phyloP scores from a whole-genome alignment of 305 asterid genomes.

The Rubia tinctorum region DNA sequence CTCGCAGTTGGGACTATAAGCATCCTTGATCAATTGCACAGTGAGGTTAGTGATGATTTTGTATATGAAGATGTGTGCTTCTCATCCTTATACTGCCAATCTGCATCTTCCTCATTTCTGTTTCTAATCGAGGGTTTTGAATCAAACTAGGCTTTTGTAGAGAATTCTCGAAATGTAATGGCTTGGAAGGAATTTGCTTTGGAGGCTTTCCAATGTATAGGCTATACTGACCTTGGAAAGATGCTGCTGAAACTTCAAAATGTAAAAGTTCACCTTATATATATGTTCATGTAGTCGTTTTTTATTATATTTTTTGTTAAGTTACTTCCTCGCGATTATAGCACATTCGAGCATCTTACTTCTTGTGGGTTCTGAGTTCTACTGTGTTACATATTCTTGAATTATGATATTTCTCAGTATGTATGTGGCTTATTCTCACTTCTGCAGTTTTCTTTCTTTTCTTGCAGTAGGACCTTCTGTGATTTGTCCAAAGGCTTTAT shows the following conservation, averaged over 20 bases:
- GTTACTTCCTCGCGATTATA: neutral
- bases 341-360: neutral
- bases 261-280: conserved; percentile 44
- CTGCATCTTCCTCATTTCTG: conserved; percentile 18
- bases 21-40: conserved; percentile 76
- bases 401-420: neutral
- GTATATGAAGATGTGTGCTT: conserved; percentile 13
- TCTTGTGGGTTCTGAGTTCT: neutral
- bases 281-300: neutral
- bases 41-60: conserved; percentile 61
- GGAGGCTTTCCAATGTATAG: conserved; percentile 89
- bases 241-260: conserved; percentile 86
- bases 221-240: conserved; percentile 85
- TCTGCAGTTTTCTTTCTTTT: neutral
- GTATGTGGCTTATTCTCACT: neutral
- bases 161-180: conserved; percentile 73
- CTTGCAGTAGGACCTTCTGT: neutral
- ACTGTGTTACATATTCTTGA: neutral
- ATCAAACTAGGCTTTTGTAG: conserved; percentile 69
- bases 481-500: neutral
- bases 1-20: conserved; percentile 85
- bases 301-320: neutral
- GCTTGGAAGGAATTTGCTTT: conserved; percentile 84
- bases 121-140: conserved; percentile 21
- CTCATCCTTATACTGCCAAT: conserved; percentile 14